Percentiles rank a stretch among this genome's conserved stretches.
These are phyloP conservation scores for Pyrus hybrid DNA, from an alignment of 331 rosid species.

Conservation along the genomic window DNA sequence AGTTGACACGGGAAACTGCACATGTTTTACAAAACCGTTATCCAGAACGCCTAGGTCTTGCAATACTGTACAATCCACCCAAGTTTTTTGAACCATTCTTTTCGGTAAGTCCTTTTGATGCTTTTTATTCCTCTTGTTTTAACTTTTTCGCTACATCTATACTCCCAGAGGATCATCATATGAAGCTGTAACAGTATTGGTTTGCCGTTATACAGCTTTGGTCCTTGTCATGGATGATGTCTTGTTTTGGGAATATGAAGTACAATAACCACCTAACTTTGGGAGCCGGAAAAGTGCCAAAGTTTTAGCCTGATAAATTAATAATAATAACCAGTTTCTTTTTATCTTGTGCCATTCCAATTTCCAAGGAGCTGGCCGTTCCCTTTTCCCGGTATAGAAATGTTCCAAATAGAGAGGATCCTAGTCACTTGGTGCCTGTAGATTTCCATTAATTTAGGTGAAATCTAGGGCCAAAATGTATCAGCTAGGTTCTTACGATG, in stretches of 20 bases:
- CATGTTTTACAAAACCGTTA: slow-evolving; percentile 64
- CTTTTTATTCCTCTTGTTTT: neutral
- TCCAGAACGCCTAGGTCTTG: slow-evolving; percentile 81
- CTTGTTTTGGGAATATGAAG: neutral
- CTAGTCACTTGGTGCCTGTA: neutral
- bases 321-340: neutral
- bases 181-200: neutral
- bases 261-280: neutral
- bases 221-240: neutral
- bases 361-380: neutral
- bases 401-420: neutral
- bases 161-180: neutral
- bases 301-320: neutral
- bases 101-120: slow-evolving; percentile 38
- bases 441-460: neutral
- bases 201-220: neutral
- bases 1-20: slow-evolving; percentile 56
- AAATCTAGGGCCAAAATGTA: neutral
- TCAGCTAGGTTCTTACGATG: slow-evolving; percentile 7
- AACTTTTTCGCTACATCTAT: slow-evolving; percentile 1
- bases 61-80: slow-evolving; percentile 70
- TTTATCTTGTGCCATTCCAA: neutral
- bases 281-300: neutral
- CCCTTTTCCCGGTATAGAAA: neutral
- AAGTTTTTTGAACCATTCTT: slow-evolving; percentile 76